phyloP scores from a whole-genome alignment of 768 basidiomycete species.

The Asterophora parasitica region DNA sequence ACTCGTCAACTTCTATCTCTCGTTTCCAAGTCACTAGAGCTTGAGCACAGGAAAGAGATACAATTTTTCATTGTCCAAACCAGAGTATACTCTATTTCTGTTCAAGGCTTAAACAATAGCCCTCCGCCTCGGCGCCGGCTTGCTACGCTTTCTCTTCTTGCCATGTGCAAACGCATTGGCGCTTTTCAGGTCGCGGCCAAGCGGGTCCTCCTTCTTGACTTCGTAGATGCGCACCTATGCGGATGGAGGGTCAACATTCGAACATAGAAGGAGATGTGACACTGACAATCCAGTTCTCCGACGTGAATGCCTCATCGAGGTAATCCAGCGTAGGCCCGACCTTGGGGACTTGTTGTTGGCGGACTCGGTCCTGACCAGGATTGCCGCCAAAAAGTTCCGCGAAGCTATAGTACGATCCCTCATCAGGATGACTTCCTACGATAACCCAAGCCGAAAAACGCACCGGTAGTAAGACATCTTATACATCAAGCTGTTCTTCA shows the following conservation, averaged over 20 bases:
- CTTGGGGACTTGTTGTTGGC: slow-evolving; percentile 78
- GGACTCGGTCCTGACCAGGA: slow-evolving; percentile 78
- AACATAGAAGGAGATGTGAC: background rate
- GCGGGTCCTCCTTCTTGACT: slow-evolving; percentile 89
- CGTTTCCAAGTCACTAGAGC: too few species aligned
- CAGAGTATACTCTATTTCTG: too few species aligned
- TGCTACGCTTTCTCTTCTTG: slow-evolving; percentile 83
- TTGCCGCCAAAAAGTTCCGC: slow-evolving; percentile 76
- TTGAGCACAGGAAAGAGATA: too few species aligned
- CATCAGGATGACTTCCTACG: too few species aligned
- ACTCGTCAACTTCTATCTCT: too few species aligned
- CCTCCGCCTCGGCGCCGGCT: slow-evolving; percentile 60
- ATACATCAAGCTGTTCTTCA: slow-evolving; percentile 98
- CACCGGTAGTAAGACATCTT: slow-evolving; percentile 98
- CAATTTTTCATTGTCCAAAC: too few species aligned
- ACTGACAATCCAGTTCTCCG: slow-evolving; percentile 98
- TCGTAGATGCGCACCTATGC: slow-evolving; percentile 83
- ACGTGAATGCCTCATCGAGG: slow-evolving; percentile 96
- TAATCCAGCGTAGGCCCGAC: slow-evolving; percentile 80
- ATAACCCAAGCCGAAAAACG: slow-evolving; percentile 13
- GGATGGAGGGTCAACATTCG: slow-evolving; percentile 5
- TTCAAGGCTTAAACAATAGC: slow-evolving; percentile 19
- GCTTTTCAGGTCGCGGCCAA: slow-evolving; percentile 86
- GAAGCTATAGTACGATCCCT: slow-evolving; percentile 56
- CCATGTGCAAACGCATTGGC: slow-evolving; percentile 83